These are phyloP conservation scores for Penicillium salamii DNA, from an alignment of 495 filamentous ascomycete species.

Conservation along the genomic window DNA sequence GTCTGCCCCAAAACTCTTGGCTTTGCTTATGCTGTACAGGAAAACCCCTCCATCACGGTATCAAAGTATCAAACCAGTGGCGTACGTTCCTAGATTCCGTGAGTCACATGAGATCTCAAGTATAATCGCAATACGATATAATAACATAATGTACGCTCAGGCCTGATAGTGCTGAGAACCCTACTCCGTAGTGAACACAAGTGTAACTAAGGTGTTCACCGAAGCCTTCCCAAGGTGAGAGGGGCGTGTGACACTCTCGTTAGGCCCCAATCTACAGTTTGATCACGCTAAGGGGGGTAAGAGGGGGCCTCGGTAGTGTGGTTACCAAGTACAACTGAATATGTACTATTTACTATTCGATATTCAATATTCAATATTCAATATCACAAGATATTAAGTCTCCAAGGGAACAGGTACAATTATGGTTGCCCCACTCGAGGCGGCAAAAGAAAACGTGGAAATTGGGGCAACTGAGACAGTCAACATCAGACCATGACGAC, in stretches of 20 bases:
- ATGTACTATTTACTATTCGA: neutral
- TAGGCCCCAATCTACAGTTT: neutral
- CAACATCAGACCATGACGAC: slow-evolving; percentile 5
- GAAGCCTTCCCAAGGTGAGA: neutral
- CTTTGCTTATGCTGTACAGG: slow-evolving; percentile 6
- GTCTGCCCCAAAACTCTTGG: neutral
- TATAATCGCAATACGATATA: neutral
- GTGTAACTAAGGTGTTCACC: slow-evolving; percentile 2
- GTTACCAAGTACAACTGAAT: too few species aligned
- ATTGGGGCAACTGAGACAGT: slow-evolving; percentile 18
- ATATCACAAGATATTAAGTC: neutral
- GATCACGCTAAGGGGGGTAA: neutral
- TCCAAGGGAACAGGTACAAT: neutral
- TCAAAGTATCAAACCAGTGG: slow-evolving; percentile 25
- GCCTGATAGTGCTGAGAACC: slow-evolving; percentile 1
- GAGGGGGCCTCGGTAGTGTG: too few species aligned
- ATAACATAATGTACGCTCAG: slow-evolving; percentile 14
- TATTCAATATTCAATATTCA: neutral
- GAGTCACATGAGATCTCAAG: slow-evolving; percentile 12
- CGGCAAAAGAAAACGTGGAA: neutral
- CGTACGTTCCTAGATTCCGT: slow-evolving; percentile 28
- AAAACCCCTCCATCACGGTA: neutral
- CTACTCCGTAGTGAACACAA: too few species aligned
- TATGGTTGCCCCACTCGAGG: neutral
- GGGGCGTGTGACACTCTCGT: neutral